Percentiles rank a stretch among this genome's conserved stretches.
Evolutionary conservation across 371 early-diverging fungal species (phyloP).

Genomic region (Haplosporangium sp.): DNA sequence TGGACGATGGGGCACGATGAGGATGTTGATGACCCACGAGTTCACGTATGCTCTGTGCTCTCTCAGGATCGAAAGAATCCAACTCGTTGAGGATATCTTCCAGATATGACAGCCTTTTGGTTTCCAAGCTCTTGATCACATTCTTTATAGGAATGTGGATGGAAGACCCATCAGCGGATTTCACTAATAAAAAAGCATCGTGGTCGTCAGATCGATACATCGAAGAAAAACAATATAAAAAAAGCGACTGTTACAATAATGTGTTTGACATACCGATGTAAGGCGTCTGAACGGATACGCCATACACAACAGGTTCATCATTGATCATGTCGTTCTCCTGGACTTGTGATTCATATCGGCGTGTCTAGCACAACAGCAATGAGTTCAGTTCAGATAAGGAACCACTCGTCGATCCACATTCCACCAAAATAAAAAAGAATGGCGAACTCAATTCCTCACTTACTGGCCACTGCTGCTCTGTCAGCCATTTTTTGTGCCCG

Average conservation of each 20-base stretch:
- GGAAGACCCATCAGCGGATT: constrained; percentile 27
- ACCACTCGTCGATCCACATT: not conserved
- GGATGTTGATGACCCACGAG: not conserved
- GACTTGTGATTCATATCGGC: not conserved
- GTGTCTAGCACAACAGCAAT: constrained; percentile 1
- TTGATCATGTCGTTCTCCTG: constrained; percentile 46
- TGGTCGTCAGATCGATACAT: not conserved
- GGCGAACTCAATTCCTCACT: not conserved
- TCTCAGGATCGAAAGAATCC: not conserved
- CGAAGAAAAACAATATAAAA: not conserved
- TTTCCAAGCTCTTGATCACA: constrained; percentile 23
- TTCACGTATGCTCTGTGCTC: not conserved
- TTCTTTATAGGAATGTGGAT: constrained; percentile 33
- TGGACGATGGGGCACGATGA: not conserved
- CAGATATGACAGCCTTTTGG: not conserved
- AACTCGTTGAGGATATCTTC: not conserved
- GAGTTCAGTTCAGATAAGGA: not conserved
- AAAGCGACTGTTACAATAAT: not conserved
- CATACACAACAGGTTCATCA: constrained; percentile 32
- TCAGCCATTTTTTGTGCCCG: constrained; percentile 27
- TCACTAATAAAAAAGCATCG: constrained; percentile 13
- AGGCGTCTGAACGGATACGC: constrained; percentile 32
- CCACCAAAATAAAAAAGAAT: not conserved
- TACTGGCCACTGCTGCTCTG: constrained; percentile 7
- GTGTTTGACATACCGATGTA: constrained; percentile 10